Evolutionary conservation across 805 yeast species (phyloP).

Genomic region (Cyberlindnera bimundalis): DNA sequence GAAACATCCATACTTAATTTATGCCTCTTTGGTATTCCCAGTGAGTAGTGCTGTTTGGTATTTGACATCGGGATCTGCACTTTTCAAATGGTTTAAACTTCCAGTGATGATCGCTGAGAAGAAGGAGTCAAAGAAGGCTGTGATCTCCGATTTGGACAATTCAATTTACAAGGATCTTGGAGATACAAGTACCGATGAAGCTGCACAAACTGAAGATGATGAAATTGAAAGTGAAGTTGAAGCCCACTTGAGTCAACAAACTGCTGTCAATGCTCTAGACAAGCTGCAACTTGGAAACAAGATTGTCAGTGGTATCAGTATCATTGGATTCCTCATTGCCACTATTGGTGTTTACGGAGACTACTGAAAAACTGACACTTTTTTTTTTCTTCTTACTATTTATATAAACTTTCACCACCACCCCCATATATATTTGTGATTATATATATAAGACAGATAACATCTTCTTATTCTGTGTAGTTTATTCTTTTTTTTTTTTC

Average conservation of each 20-base stretch:
- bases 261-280: slow-evolving; percentile 32
- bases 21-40: slow-evolving; percentile 33
- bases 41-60: slow-evolving; percentile 17
- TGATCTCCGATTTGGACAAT: slow-evolving; percentile 41
- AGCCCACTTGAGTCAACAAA: slow-evolving; percentile 38
- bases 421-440: too few relatives aligned
- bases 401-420: too few relatives aligned
- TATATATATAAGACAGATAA: background rate
- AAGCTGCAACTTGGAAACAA: slow-evolving; percentile 36
- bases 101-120: slow-evolving; percentile 4
- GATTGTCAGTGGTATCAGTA: slow-evolving; percentile 40
- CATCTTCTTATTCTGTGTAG: too few relatives aligned
- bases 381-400: background rate
- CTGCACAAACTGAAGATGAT: slow-evolving; percentile 28
- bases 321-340: slow-evolving; percentile 45
- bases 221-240: slow-evolving; percentile 42
- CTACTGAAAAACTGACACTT: slow-evolving; percentile 16
- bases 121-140: slow-evolving; percentile 27
- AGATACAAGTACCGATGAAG: slow-evolving; percentile 20
- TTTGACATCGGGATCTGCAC: slow-evolving; percentile 6
- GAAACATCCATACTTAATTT: slow-evolving; percentile 72
- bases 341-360: slow-evolving; percentile 60
- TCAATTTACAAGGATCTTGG: slow-evolving; percentile 45
- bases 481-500: too few relatives aligned
- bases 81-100: slow-evolving; percentile 7